phyloP scores from a whole-genome alignment of 2,329 filamentous ascomycete genomes.

The Botrytis paeoniae region DNA sequence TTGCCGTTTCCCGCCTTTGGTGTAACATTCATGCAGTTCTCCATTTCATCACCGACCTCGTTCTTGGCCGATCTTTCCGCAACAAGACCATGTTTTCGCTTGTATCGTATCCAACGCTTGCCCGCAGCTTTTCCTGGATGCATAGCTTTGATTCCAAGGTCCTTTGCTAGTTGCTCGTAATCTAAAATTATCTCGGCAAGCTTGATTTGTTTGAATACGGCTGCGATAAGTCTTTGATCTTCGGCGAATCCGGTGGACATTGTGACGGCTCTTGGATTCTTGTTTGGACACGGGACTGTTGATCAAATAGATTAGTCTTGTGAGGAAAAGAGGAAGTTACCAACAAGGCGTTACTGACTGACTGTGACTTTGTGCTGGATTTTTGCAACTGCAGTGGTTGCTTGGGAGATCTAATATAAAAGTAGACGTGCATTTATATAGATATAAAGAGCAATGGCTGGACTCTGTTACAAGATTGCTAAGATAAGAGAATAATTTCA shows the following conservation, averaged over 20 bases:
- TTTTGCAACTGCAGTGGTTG: background rate
- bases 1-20: background rate
- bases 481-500: background rate
- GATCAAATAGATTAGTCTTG: background rate
- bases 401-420: background rate
- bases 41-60: background rate
- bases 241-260: background rate
- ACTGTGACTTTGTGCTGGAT: background rate
- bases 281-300: background rate
- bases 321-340: background rate
- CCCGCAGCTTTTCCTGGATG: background rate
- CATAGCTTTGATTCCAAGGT: background rate
- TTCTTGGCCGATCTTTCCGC: background rate
- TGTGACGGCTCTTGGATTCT: background rate
- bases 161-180: background rate
- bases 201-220: background rate
- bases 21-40: background rate
- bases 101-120: background rate
- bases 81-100: background rate
- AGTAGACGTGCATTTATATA: background rate
- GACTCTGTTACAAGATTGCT: background rate
- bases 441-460: background rate
- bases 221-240: background rate
- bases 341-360: background rate
- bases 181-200: background rate